Base-by-base conservation (phyloP, 352 stramenopile genomes). In the Pythium biforme region DNA sequence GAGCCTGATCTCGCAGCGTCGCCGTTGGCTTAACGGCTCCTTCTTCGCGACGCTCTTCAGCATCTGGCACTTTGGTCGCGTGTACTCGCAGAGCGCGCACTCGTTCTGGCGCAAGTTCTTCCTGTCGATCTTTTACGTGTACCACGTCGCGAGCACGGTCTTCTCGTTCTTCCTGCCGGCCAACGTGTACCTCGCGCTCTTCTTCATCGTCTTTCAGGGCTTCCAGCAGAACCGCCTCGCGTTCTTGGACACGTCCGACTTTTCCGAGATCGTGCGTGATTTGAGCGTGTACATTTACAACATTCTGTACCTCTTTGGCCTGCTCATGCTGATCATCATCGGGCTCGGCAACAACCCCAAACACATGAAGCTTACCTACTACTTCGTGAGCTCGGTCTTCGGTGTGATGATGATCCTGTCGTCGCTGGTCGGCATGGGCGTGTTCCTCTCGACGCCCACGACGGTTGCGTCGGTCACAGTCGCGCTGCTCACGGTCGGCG, bases 41-140 rank as follows among this genome's bases (percentile, higher is more conserved):
- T 93, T 96, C 68, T 95, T 95, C 34, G 85, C 85, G 4, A 92
- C 85, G n/a, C 66, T 96, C 22, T 94, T 94, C 67, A 92, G 72
- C 22, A 91, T 96, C 59, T 92, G 83, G 81, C 87, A 92, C 46
- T 95, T 83, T 74, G 77, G 83, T 0, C 79, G 87, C 17, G 84
- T 94, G 39, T 96, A 94, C 73, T 88, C 83, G 34, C 77, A 94
- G 66, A 92, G 79, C 62, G 71, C 81, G 40, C 87, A 96, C 69
- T 89, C 86, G 58, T 74, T 86, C 48, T 40, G 51, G 34, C 79
- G 87, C 43, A 94, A 94, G 73, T 56, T 81, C 43, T 81, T 74
- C 8, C 70, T 96, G 46, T 45, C 88, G 34, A 48, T 92, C 1
- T 90, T 88, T 47, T 92, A 92, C 74, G 22, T 90, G 12, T 96